Evolutionary conservation across 345 rosid genomes (phyloP).

Genomic region (Brassica napus): DNA sequence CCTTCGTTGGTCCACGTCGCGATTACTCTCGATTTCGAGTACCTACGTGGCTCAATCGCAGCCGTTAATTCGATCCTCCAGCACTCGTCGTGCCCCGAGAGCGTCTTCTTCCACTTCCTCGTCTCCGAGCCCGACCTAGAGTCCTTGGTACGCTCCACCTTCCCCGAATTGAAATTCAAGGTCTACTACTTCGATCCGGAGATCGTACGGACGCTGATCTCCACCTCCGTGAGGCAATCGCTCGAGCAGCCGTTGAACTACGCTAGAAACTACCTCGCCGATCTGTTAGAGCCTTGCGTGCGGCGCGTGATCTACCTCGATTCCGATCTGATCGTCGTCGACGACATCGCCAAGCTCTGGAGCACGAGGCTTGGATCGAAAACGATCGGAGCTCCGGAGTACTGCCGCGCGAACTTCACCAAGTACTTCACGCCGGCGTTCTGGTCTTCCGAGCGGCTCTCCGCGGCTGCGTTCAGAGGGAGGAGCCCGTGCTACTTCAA

Average conservation of each 20-base stretch:
- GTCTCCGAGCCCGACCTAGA: conserved; percentile 69
- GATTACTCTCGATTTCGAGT: conserved; percentile 85
- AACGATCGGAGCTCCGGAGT: conserved; percentile 96
- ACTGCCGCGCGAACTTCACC: conserved; percentile 91
- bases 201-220: conserved; percentile 71
- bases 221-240: conserved; percentile 88
- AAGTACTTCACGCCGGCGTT: conserved; percentile 79
- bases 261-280: conserved; percentile 86
- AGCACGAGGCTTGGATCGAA: conserved; percentile 57
- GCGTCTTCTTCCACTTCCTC: conserved; percentile 83
- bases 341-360: conserved; percentile 83
- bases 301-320: conserved; percentile 83
- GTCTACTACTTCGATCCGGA: conserved; percentile 81
- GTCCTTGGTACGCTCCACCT: conserved; percentile 69
- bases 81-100: conserved; percentile 78
- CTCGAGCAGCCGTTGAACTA: conserved; percentile 93
- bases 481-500: conserved; percentile 84
- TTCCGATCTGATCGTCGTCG: conserved; percentile 88
- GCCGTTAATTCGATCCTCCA: conserved; percentile 86
- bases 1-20: conserved; percentile 84
- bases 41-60: conserved; percentile 94
- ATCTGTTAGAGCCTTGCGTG: conserved; percentile 85
- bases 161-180: conserved; percentile 82
- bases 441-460: conserved; percentile 60
- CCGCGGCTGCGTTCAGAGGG: conserved; percentile 60